phyloP scores from a whole-genome alignment of 169 alveolate species.

The Theileria sp. region DNA sequence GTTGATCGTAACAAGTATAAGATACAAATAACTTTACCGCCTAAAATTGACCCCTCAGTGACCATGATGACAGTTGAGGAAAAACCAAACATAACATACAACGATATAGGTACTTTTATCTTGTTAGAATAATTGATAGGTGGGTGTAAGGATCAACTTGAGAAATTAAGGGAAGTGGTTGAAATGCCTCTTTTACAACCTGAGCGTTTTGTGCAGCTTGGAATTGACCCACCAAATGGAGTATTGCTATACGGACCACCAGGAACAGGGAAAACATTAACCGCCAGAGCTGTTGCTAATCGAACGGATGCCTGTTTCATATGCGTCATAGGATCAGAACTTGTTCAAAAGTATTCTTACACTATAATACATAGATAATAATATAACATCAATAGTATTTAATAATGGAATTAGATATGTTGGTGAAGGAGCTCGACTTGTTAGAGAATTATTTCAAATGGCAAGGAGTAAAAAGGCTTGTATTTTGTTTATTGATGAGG shows the following conservation, averaged over 20 bases:
- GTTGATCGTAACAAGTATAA: conserved; percentile 92
- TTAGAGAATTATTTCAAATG: conserved; percentile 95
- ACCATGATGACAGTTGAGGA: conserved; percentile 99
- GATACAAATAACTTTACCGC: conserved; percentile 97
- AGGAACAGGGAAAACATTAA: conserved; percentile 91
- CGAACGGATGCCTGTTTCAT: conserved; percentile 98
- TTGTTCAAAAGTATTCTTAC: conserved; percentile 89
- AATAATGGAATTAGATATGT: conserved; percentile 81
- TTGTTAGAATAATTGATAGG: conserved; percentile 73
- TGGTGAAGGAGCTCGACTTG: conserved; percentile 99
- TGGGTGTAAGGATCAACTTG: conserved; percentile 98
- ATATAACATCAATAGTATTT: background rate
- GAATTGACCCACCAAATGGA: conserved; percentile 99
- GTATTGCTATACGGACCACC: conserved; percentile 98
- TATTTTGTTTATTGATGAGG: conserved; percentile 98
- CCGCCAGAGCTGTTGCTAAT: conserved; percentile 99
- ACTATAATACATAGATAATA: background rate
- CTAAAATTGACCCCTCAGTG: conserved; percentile 98
- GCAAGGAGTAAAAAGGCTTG: conserved; percentile 97
- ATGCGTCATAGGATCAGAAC: conserved; percentile 97
- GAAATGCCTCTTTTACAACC: conserved; percentile 99
- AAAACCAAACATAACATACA: conserved; percentile 99
- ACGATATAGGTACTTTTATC: conserved; percentile 81
- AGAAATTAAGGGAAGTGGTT: conserved; percentile 94
- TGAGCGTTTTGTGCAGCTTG: conserved; percentile 94